Evolutionary conservation across 1,284 basidiomycete genomes (phyloP).

Genomic region (Taiwanofungus camphoratus): DNA sequence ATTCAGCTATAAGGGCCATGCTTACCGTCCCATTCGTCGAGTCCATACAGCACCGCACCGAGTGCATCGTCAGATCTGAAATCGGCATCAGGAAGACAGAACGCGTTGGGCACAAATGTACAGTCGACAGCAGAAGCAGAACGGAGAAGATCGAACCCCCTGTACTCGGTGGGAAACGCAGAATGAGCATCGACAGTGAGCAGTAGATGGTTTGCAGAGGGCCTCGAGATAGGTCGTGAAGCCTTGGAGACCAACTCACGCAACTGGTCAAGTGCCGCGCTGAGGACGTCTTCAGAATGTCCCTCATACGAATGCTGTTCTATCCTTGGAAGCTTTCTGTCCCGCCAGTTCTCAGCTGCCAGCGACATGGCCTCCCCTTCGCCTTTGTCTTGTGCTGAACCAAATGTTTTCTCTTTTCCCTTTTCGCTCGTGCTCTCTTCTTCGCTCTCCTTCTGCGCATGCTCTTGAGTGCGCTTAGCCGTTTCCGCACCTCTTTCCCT

Average conservation of each 20-base stretch:
- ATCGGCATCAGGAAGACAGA: conserved; percentile 34
- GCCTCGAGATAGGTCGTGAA: conserved; percentile 20
- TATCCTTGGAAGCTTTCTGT: conserved; percentile 3
- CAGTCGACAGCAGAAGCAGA: conserved; percentile 39
- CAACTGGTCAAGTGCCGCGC: conserved; percentile 24
- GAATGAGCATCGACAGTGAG: conserved; percentile 37
- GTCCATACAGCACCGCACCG: conserved; percentile 40
- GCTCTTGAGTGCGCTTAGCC: conserved; percentile 10
- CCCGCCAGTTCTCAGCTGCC: conserved; percentile 10
- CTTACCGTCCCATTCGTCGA: conserved; percentile 46
- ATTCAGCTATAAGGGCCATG: conserved; percentile 1
- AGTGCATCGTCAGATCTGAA: conserved; percentile 20
- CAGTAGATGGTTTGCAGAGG: conserved; percentile 39
- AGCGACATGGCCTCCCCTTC: no score
- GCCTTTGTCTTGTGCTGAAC: no score
- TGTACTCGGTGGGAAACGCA: no score
- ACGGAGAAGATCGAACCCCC: conserved; percentile 24
- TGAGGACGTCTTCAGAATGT: conserved; percentile 8
- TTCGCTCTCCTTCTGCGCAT: conserved; percentile 16
- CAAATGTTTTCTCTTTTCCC: conserved; percentile 6
- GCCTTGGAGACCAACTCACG: conserved; percentile 24
- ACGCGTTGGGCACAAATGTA: conserved; percentile 37
- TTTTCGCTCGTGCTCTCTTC: conserved; percentile 5
- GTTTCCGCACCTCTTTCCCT: conserved; percentile 11
- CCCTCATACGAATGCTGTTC: conserved; percentile 6